Base-by-base conservation (phyloP, 768 basidiomycete species). In the Hygrophoropsis aurantiaca region DNA sequence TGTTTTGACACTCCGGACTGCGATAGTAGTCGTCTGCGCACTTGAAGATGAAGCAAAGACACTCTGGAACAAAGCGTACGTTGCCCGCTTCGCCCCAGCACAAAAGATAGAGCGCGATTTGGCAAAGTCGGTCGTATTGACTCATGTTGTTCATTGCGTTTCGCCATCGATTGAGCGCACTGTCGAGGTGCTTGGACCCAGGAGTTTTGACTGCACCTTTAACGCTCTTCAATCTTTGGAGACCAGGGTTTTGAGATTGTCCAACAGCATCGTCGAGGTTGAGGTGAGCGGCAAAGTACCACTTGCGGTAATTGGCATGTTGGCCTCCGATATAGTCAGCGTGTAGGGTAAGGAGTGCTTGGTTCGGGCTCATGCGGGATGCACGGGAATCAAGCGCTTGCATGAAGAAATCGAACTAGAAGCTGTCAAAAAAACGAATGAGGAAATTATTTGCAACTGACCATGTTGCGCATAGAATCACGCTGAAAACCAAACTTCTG, bases 11-110 rank as follows among this genome's bases (percentile, higher is more conserved):
- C 65, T 98, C 97, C 23, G 95, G 86, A 49, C 90, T 93, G 49
- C 97, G 90, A 68, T 99, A 99, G 66, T 98, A 98, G 72, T 99
- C 97, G 68, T 99, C 97, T 48, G 97, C 97, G 61, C 97, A 99
- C 71, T 99, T 99, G 85, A 98, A 98, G 63, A 99, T 95, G 80
- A 98, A 99, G 75, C 95, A 97, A 39, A 99, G 72, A 58, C 89
- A 91, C 64, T 99, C 97, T 10, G 97, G 94, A 18, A 92, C 87
- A 70, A 98, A 98, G 51, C 97, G 87, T 40, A 99, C 90, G 61
- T 98, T 97, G 44, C 93, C 94, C 0, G 86, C 97, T 70, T 99
- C 97, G 45, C 94, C 97, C 97, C 97, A 99, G 65, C 94, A 97
- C 37, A 99, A 80, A 42, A 99, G 80, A 66, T 86, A 99, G 34